Conservation (phyloP, 257 asterid genomes). For the Solanum rostratum region DNA sequence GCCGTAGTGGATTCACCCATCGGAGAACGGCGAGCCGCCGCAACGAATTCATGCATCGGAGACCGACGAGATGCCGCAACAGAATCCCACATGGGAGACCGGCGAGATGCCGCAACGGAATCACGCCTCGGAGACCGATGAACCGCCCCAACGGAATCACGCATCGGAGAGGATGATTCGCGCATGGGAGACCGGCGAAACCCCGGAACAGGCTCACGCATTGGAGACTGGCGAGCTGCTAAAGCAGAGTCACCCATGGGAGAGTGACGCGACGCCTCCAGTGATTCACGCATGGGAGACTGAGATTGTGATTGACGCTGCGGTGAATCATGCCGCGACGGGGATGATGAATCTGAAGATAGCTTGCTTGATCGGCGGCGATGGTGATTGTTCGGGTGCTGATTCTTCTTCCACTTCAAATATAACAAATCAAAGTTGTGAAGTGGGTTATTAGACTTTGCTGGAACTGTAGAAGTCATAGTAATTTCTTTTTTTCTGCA, state of each 20-base stretch:
- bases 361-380: slow-evolving; percentile 45
- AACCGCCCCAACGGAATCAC: neutral
- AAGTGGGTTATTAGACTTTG: slow-evolving; percentile 53
- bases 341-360: neutral
- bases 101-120: neutral
- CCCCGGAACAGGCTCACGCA: neutral
- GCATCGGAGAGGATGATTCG: neutral
- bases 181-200: slow-evolving; percentile 37
- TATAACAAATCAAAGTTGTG: slow-evolving; percentile 54
- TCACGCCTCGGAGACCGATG: slow-evolving; percentile 32
- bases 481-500: neutral
- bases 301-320: neutral
- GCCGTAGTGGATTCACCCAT: neutral
- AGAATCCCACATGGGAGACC: slow-evolving; percentile 16
- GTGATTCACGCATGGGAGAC: neutral
- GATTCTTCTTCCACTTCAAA: slow-evolving; percentile 58
- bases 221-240: slow-evolving; percentile 26
- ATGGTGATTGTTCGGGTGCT: slow-evolving; percentile 16
- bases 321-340: neutral
- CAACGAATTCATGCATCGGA: slow-evolving; percentile 10
- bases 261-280: neutral
- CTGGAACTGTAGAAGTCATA: slow-evolving; percentile 41
- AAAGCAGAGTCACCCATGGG: neutral
- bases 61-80: slow-evolving; percentile 16
- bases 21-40: neutral